phyloP scores from a whole-genome alignment of 768 basidiomycete species.

The Pleurotus tuoliensis region DNA sequence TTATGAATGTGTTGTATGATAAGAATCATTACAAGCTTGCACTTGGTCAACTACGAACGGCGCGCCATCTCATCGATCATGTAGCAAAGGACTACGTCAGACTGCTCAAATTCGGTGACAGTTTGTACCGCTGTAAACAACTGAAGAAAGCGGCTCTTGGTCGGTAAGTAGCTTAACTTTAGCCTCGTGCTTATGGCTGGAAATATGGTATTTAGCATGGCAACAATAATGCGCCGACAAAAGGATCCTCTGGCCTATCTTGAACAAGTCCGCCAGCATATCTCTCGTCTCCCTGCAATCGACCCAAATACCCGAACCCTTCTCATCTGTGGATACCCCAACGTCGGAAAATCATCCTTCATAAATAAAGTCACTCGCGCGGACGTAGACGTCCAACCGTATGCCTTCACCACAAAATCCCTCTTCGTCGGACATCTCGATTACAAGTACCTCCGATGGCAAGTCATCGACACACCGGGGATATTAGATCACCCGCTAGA shows the following conservation, averaged over 20 bases:
- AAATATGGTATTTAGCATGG: constrained; percentile 64
- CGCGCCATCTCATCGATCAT: constrained; percentile 93
- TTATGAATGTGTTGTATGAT: constrained; percentile 99
- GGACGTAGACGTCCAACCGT: constrained; percentile 98
- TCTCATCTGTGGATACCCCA: constrained; percentile 97
- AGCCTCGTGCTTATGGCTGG: not conserved
- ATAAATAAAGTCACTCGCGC: constrained; percentile 99
- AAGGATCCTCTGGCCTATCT: constrained; percentile 98
- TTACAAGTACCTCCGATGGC: constrained; percentile 99
- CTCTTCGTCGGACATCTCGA: constrained; percentile 98
- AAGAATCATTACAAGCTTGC: constrained; percentile 99
- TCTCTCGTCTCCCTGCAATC: constrained; percentile 96
- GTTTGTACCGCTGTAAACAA: constrained; percentile 97
- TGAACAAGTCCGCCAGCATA: constrained; percentile 98
- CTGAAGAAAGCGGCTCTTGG: constrained; percentile 96
- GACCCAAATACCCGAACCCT: constrained; percentile 98
- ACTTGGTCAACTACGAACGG: constrained; percentile 93
- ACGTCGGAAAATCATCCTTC: constrained; percentile 98
- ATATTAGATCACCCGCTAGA: constrained; percentile 97
- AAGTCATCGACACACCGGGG: constrained; percentile 99
- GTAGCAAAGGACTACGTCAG: constrained; percentile 97
- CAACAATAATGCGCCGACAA: constrained; percentile 96
- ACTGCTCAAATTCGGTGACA: constrained; percentile 96
- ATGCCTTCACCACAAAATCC: constrained; percentile 98
- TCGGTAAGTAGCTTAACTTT: constrained; percentile 57